phyloP scores from a whole-genome alignment of 2,329 filamentous ascomycete genomes.

The Sphaceloma murrayae region DNA sequence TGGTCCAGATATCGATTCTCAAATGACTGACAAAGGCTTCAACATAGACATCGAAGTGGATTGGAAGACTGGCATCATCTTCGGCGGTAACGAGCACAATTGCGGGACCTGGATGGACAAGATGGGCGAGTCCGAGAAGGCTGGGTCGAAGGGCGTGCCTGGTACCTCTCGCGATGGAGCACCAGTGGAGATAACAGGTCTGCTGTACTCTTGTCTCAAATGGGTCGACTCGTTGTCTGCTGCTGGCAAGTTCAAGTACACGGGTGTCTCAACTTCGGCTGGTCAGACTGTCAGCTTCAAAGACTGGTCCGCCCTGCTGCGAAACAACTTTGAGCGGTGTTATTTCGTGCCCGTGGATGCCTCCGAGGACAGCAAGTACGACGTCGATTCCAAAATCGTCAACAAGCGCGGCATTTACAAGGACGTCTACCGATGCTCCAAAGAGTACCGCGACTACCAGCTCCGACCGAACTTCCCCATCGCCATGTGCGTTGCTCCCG shows the following conservation, averaged over 20 bases:
- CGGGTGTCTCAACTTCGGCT: slow-evolving; percentile 50
- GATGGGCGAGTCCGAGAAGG: slow-evolving; percentile 95
- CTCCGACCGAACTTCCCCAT: slow-evolving; percentile 89
- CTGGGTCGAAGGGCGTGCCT: slow-evolving; percentile 83
- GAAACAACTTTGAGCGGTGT: slow-evolving; percentile 79
- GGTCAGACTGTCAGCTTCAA: slow-evolving; percentile 54
- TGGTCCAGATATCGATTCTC: slow-evolving; percentile 73
- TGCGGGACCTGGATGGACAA: slow-evolving; percentile 99
- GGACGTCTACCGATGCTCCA: slow-evolving; percentile 85
- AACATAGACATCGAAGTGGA: slow-evolving; percentile 85
- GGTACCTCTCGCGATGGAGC: slow-evolving; percentile 96
- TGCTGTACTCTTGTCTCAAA: slow-evolving; percentile 77
- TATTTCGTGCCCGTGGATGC: slow-evolving; percentile 72
- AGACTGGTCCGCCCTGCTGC: slow-evolving; percentile 72
- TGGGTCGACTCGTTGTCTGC: slow-evolving; percentile 66
- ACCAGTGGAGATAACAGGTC: slow-evolving; percentile 86
- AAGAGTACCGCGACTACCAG: slow-evolving; percentile 97
- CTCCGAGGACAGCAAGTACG: slow-evolving; percentile 64
- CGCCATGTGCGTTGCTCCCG: slow-evolving; percentile 86
- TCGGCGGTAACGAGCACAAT: slow-evolving; percentile 87
- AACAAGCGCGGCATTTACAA: slow-evolving; percentile 97
- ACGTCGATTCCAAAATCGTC: slow-evolving; percentile 67
- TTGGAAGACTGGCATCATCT: slow-evolving; percentile 83
- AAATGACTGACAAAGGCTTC: slow-evolving; percentile 91
- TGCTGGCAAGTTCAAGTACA: slow-evolving; percentile 61